Evolutionary conservation across 768 basidiomycete genomes (phyloP).

Genomic region (Hygrophorus russula): DNA sequence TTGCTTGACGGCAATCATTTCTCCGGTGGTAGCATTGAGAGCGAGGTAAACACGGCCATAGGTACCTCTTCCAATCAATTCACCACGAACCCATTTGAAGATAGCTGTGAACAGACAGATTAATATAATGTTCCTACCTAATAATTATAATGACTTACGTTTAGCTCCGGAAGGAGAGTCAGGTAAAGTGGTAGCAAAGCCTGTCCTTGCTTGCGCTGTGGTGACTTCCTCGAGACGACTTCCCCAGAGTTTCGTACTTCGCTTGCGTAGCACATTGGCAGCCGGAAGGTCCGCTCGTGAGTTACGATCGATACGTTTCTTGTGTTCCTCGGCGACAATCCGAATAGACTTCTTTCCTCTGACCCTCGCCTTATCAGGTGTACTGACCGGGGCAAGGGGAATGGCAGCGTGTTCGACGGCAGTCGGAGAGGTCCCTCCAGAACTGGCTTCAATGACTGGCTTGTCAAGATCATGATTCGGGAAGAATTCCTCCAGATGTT

Average conservation of each 20-base stretch:
- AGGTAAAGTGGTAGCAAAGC: conserved; percentile 28
- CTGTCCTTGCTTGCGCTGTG: conserved; percentile 49
- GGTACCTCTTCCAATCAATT: conserved; percentile 93
- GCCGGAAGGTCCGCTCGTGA: conserved; percentile 46
- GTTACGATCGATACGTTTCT: conserved; percentile 60
- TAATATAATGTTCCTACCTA: conserved; percentile 8
- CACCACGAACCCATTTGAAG: conserved; percentile 98
- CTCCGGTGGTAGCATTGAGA: conserved; percentile 90
- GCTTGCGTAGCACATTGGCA: conserved; percentile 47
- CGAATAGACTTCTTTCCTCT: conserved; percentile 86
- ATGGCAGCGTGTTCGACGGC: conserved; percentile 38
- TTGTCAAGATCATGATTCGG: conserved; percentile 94
- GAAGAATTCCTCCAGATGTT: conserved; percentile 90
- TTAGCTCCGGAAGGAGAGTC: conserved; percentile 55
- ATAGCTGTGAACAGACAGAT: conserved; percentile 42
- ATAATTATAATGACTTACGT: conserved; percentile 33
- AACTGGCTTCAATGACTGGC: conserved; percentile 82
- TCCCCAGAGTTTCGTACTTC: conserved; percentile 95
- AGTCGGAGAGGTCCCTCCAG: conserved; percentile 72
- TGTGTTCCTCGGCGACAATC: conserved; percentile 82
- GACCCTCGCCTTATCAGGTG: conserved; percentile 28
- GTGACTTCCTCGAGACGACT: conserved; percentile 89
- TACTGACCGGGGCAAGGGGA: conserved; percentile 19
- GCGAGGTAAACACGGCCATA: conserved; percentile 96
- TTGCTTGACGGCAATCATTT: conserved; percentile 99